phyloP scores from a whole-genome alignment of 106 monocot species.

The Cymbidium sinense region DNA sequence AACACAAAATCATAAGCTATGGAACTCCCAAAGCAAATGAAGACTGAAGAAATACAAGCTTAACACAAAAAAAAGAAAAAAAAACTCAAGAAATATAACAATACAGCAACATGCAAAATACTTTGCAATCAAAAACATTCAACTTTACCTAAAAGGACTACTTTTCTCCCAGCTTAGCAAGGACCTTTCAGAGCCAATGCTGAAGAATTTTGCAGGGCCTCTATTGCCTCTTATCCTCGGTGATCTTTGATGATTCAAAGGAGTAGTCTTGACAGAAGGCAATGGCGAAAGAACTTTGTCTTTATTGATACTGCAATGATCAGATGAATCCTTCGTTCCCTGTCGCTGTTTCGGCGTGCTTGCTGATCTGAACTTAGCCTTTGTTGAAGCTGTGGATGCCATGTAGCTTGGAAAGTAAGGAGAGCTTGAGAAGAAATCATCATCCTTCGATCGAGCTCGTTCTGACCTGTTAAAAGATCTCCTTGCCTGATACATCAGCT shows the following conservation, averaged over 20 bases:
- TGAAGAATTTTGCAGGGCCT: slow-evolving; percentile 10
- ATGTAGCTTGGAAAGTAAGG: slow-evolving; percentile 64
- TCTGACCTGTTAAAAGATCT: slow-evolving; percentile 51
- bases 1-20: no score
- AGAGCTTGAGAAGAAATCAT: slow-evolving; percentile 50
- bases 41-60: no score
- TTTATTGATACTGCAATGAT: slow-evolving; percentile 12
- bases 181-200: slow-evolving; percentile 29
- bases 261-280: slow-evolving; percentile 25
- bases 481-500: slow-evolving; percentile 29
- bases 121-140: neutral
- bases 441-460: slow-evolving; percentile 29
- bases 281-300: slow-evolving; percentile 32
- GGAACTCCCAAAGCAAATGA: no score
- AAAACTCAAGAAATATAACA: neutral
- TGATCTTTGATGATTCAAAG: slow-evolving; percentile 13
- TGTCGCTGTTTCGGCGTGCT: slow-evolving; percentile 66
- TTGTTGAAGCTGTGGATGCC: slow-evolving; percentile 67
- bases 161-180: slow-evolving; percentile 18
- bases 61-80: no score
- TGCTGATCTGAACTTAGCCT: slow-evolving; percentile 64
- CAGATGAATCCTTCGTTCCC: slow-evolving; percentile 19
- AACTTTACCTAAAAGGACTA: slow-evolving; percentile 15
- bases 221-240: slow-evolving; percentile 8
- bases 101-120: neutral